phyloP scores from a whole-genome alignment of 768 basidiomycete species.

The Rhizopogon sp. region DNA sequence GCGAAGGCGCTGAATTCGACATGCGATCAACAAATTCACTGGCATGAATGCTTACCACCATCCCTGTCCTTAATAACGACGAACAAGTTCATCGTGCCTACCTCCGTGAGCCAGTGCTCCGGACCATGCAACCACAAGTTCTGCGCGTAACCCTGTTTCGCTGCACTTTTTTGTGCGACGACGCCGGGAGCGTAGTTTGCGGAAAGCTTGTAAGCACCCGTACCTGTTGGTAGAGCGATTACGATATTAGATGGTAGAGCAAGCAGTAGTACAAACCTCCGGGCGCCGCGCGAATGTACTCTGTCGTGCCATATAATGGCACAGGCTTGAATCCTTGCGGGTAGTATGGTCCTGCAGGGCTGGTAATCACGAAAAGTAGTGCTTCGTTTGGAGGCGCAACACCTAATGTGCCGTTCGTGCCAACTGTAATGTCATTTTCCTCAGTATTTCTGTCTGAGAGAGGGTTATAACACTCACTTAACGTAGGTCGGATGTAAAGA shows the following conservation, averaged over 20 bases:
- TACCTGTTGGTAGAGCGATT: slow-evolving; percentile 39
- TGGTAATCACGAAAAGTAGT: slow-evolving; percentile 58
- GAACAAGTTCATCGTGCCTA: slow-evolving; percentile 93
- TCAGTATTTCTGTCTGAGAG: slow-evolving; percentile 4
- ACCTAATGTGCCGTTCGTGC: slow-evolving; percentile 46
- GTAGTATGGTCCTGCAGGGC: slow-evolving; percentile 74
- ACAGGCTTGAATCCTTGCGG: slow-evolving; percentile 88
- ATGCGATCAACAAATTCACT: not conserved
- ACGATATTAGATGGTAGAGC: not conserved
- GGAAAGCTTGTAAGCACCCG: slow-evolving; percentile 84
- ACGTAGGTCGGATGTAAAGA: slow-evolving; percentile 83
- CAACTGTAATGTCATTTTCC: slow-evolving; percentile 46
- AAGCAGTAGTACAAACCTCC: slow-evolving; percentile 48
- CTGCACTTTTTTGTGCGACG: slow-evolving; percentile 77
- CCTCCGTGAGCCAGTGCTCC: slow-evolving; percentile 50
- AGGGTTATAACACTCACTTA: slow-evolving; percentile 38
- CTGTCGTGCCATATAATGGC: slow-evolving; percentile 77
- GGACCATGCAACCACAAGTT: slow-evolving; percentile 86
- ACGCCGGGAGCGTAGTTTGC: slow-evolving; percentile 89
- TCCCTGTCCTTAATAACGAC: slow-evolving; percentile 69
- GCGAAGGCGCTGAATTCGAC: not conserved
- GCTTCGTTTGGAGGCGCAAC: slow-evolving; percentile 66
- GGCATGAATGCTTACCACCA: slow-evolving; percentile 41
- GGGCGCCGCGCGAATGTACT: slow-evolving; percentile 79
- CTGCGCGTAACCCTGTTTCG: slow-evolving; percentile 74